Evolutionary conservation across 139 green algal species (phyloP).

Genomic region (Pleodorina starrii): DNA sequence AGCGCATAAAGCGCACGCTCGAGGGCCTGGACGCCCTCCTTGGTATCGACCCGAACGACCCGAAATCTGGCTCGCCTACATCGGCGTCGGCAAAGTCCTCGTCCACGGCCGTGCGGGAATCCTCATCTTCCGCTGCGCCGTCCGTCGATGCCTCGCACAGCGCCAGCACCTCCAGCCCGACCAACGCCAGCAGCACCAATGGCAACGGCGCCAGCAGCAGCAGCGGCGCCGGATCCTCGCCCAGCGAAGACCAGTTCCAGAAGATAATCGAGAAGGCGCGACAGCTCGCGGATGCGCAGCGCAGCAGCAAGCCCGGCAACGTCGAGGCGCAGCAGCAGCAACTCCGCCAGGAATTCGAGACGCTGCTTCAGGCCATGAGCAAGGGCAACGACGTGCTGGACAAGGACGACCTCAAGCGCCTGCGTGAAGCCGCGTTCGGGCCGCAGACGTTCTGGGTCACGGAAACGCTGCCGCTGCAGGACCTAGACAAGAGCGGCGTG

Average conservation of each 20-base stretch:
- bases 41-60: constrained; percentile 79
- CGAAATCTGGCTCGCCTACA: background rate
- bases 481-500: constrained; percentile 63
- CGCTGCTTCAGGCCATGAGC: constrained; percentile 62
- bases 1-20: constrained; percentile 76
- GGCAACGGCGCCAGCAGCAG: background rate
- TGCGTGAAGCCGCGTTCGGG: constrained; percentile 86
- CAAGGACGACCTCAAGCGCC: constrained; percentile 71
- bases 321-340: constrained; percentile 59
- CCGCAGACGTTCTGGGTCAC: constrained; percentile 89
- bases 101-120: constrained; percentile 17
- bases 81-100: constrained; percentile 23
- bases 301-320: constrained; percentile 21
- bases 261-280: constrained; percentile 64
- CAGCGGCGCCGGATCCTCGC: constrained; percentile 25
- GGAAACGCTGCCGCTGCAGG: constrained; percentile 66
- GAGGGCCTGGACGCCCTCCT: constrained; percentile 84
- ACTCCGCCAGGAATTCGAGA: constrained; percentile 81
- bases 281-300: constrained; percentile 48
- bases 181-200: background rate
- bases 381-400: constrained; percentile 44
- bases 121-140: background rate
- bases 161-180: background rate
- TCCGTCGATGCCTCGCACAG: background rate
- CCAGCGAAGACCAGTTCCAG: constrained; percentile 54